Percentiles rank a stretch among this genome's conserved stretches.
Conservation (phyloP, 1,139 yeast species). For the Eremothecium sinecaudum region DNA sequence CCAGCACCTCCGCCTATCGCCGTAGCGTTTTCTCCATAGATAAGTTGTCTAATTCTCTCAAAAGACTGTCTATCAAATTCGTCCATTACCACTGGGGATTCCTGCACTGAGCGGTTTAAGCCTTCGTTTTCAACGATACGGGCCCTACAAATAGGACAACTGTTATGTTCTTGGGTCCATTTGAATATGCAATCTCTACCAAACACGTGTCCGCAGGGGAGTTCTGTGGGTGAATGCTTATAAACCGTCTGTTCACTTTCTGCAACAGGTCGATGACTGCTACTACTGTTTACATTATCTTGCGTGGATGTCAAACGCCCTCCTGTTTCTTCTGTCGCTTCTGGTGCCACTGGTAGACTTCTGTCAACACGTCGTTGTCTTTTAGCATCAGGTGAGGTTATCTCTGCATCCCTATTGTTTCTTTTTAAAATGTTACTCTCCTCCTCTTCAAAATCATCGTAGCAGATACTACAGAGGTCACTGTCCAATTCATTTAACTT, state of each 20-base stretch:
- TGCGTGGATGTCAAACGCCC: background rate
- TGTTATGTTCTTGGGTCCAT: constrained; percentile 61
- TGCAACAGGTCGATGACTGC: background rate
- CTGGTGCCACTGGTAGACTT: background rate
- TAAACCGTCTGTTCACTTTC: constrained; percentile 29
- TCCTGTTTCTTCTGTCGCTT: background rate
- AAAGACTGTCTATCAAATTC: constrained; percentile 8
- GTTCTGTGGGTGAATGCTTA: constrained; percentile 52
- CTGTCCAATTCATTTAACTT: constrained; percentile 31
- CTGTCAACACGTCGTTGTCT: background rate
- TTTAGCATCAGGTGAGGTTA: background rate
- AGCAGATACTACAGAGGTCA: constrained; percentile 58
- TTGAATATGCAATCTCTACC: constrained; percentile 65
- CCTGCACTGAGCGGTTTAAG: constrained; percentile 5
- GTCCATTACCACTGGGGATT: constrained; percentile 5
- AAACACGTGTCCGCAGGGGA: constrained; percentile 78
- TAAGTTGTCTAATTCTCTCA: constrained; percentile 11
- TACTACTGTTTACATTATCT: background rate
- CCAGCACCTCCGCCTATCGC: background rate
- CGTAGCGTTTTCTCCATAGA: constrained; percentile 8
- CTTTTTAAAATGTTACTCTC: constrained; percentile 10
- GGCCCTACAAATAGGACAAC: constrained; percentile 76
- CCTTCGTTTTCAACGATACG: constrained; percentile 33
- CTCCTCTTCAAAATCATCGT: constrained; percentile 42
- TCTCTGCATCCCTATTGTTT: constrained; percentile 20